phyloP scores from a whole-genome alignment of 805 yeast genomes.

The Candida easanensis region DNA sequence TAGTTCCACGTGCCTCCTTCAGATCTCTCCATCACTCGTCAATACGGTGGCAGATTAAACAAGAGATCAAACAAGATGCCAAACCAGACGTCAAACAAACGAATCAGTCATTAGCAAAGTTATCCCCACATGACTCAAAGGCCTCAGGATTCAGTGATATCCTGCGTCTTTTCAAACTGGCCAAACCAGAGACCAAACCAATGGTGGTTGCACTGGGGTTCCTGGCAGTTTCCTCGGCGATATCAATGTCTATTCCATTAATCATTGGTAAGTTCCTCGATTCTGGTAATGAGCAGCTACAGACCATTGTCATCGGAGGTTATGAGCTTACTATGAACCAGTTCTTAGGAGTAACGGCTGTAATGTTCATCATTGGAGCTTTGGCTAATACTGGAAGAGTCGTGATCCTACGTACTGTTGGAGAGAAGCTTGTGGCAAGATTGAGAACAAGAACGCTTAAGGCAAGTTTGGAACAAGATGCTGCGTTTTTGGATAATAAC shows the following conservation, averaged over 20 bases:
- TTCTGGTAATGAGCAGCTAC: slow-evolving; percentile 30
- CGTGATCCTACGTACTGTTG: slow-evolving; percentile 70
- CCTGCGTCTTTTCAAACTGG: slow-evolving; percentile 49
- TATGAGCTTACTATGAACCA: slow-evolving; percentile 61
- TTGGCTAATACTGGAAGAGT: slow-evolving; percentile 78
- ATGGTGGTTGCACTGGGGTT: slow-evolving; percentile 60
- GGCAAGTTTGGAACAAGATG: slow-evolving; percentile 79
- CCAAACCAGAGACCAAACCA: slow-evolving; percentile 54
- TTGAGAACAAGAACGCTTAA: slow-evolving; percentile 73
- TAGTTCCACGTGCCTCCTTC: too few species aligned
- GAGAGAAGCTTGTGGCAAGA: slow-evolving; percentile 85
- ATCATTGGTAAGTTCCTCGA: slow-evolving; percentile 86
- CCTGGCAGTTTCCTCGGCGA: slow-evolving; percentile 68
- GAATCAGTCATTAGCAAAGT: too few species aligned
- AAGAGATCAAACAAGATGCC: too few species aligned
- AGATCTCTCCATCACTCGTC: too few species aligned
- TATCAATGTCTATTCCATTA: slow-evolving; percentile 78
- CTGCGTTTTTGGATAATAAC: slow-evolving; percentile 84
- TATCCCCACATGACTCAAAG: slow-evolving; percentile 33
- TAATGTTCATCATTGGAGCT: slow-evolving; percentile 70
- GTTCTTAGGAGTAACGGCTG: slow-evolving; percentile 61
- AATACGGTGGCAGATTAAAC: too few species aligned
- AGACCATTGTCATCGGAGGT: slow-evolving; percentile 31
- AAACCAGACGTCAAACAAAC: too few species aligned
- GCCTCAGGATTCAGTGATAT: slow-evolving; percentile 35